Evolutionary conservation across 345 rosid species (phyloP), one percentile per base, ranked within the genome.

Genomic region (Combretum micranthum): DNA sequence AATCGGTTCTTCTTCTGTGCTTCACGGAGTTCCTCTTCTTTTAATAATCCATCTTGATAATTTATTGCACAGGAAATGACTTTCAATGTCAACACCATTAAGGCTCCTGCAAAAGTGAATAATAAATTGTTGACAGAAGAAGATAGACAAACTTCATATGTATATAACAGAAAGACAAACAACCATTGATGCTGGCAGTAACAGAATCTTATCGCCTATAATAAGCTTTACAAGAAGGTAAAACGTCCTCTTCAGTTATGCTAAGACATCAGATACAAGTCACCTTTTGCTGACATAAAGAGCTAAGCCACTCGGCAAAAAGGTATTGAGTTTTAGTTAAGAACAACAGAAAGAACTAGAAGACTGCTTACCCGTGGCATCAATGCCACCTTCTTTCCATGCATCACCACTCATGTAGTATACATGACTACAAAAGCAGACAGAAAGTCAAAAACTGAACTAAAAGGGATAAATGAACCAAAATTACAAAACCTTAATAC

Each of bases 331-430:
- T 47, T 12, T 45, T 42, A 18, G 20, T 18, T 6, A 42, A 26
- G 43, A 23, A 42, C 21, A 47, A 52, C 47, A n/a, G n/a, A 20
- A 45, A 20, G 17, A 16, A 13, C 18, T n/a, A 39, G n/a, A 13
- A 18, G 46, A 46, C 37, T 52, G 59, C 83, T 72, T 78, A 87
- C 98, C 98, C 60, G 98, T 92, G 53, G 93, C 84, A 72, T 92
- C 98, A 44, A 88, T 92, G 61, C 97, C 98, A 57, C 98, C 98
- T 77, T 84, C 98, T 76, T 92, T 92, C 98, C 98, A 92, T 46
- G 98, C 98, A 83, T 92, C 98, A 44, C 98, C 98, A 56, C 98
- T 92, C 98, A 92, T 88, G 83, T 92, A 92, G 74, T 77, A 83
- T 42, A 88, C 87, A 77, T 92, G 97, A 76, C 98, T 92, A 73